A percentile compares a stretch with the other conserved stretches of the same genome.
Evolutionary conservation across 176 grass and related monocot genomes (phyloP).

Genomic region (Echinochloa phyllopogon): DNA sequence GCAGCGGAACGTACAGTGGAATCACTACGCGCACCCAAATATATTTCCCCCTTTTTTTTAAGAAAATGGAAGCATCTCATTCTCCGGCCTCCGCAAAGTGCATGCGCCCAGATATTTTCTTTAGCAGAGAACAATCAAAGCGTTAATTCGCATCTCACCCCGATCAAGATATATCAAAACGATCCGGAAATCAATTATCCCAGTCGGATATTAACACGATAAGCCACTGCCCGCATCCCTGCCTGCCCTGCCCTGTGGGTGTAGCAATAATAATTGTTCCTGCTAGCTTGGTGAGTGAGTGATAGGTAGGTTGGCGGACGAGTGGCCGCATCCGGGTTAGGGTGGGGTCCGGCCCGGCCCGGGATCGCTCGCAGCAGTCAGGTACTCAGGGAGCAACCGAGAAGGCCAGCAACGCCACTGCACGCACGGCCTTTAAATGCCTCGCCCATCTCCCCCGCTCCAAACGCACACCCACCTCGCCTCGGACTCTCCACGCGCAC

Average conservation of each 20-base stretch:
- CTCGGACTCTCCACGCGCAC: not conserved
- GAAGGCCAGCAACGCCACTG: not conserved
- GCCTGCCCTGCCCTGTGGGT: not conserved
- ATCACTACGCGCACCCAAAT: too few species aligned
- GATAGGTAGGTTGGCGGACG: not conserved
- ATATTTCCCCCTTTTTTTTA: too few species aligned
- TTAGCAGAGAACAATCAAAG: too few species aligned
- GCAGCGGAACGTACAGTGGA: too few species aligned
- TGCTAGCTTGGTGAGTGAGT: not conserved
- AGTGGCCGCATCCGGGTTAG: slow-evolving; percentile 33
- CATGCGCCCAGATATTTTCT: too few species aligned
- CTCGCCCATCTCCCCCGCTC: slow-evolving; percentile 11
- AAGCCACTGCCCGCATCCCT: not conserved
- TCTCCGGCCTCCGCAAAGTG: too few species aligned
- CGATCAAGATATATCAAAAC: too few species aligned
- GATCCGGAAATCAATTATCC: not conserved
- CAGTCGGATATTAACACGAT: not conserved
- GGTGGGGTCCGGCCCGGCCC: not conserved
- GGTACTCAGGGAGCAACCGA: not conserved
- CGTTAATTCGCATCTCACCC: too few species aligned
- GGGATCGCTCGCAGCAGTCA: too few species aligned
- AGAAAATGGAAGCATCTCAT: too few species aligned
- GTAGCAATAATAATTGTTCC: not conserved
- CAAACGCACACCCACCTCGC: slow-evolving; percentile 39
- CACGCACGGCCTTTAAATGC: slow-evolving; percentile 51